Evolutionary conservation across 1,284 basidiomycete species (phyloP), one percentile per base, ranked within the genome.

Genomic region (Cutaneotrichosporon sp.): DNA sequence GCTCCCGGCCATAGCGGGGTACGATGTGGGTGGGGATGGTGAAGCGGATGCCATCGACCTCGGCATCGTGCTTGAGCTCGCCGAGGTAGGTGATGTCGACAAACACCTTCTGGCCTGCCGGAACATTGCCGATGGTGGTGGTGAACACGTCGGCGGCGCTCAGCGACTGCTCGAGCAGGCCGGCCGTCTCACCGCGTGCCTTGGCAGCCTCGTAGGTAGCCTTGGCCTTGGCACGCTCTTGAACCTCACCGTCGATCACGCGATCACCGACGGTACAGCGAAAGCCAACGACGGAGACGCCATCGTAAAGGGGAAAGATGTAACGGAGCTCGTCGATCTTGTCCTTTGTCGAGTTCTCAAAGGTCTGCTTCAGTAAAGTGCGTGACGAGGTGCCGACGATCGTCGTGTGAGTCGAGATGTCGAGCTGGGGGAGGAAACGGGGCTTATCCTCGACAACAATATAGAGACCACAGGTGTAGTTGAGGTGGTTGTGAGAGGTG

Each of bases 301-400:
- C 78, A 0, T 83, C 85, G 1, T 87, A 87, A 1, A 88, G 81
- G 1, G 87, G 87, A 67, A 88, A 88, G 52, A 83, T 79, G 71
- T 87, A 88, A 46, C 83, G 82, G 9, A 84, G 85, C 56, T 82
- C 78, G 49, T 76, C 67, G 0, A 85, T 84, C 0, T 79, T 62
- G 16, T 67, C 63, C 16, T 71, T 65, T 1, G 75, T 74, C 0
- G 77, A 65, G 69, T 87, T 86, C 18, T 61, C 69, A 70, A 84
- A 88, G 0, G 70, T 73, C 65, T 88, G 87, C 0, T 71, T 71
- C n/a, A 88, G 70, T 0, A 81, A 79, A 8, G 87, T 82, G 21
- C 82, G 80, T 0, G 85, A 84, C 10, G 85, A 84, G 0, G 85
- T 85, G 57, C 56, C 55, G 30, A 63, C 14, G 32, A 68, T 60